Base-by-base conservation (phyloP, 495 filamentous ascomycete genomes). In the Penicillium psychrofluorescens region DNA sequence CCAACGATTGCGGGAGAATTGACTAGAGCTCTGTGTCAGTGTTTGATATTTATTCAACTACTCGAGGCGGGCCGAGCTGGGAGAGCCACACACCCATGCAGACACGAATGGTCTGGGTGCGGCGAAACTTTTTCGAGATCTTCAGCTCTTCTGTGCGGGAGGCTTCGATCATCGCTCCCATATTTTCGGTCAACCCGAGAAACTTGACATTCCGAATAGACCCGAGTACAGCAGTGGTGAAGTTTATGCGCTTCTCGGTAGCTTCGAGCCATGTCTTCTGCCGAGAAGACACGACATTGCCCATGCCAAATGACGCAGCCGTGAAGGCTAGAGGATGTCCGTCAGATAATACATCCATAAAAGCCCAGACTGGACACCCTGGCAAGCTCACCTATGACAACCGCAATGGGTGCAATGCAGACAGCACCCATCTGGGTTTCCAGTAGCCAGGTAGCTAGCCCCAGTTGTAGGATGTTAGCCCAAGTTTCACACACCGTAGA, bases 391-490 rank as follows among this genome's bases (percentile, higher is more conserved):
- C 77, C 41, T 34, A 76, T 53, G 9, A 62, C 63, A n/a, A 72
- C 58, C 32, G 66, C 58, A 40, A 80, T 61, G n/a, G 80, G 78
- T 2, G 66, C 70, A 43, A 62, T 43, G 39, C 55, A 59, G 11
- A 54, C 51, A 28, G 64, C 72, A 6, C 76, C 74, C 7, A 83
- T 56, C 45, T 80, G 63, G 30, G 57, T 57, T 34, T 75, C 55
- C 11, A 85, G 49, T 28, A 84, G 55, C 13, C 56, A 63, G 4
- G 76, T 70, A n/a, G 78, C 80, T 12, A 84, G 46, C 10, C 58
- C 53, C 0, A 82, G 66, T 47, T 83, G 76, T 4, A 83, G 42
- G 5, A 68, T 33, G 40, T 74, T 70, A 0, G 77, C 77, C 75
- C 75, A 79, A 14, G 72, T 58, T 38, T 78, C 73, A 36, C 77